Conservation (phyloP, 2,329 filamentous ascomycete species). For the Aspergillus flavus region DNA sequence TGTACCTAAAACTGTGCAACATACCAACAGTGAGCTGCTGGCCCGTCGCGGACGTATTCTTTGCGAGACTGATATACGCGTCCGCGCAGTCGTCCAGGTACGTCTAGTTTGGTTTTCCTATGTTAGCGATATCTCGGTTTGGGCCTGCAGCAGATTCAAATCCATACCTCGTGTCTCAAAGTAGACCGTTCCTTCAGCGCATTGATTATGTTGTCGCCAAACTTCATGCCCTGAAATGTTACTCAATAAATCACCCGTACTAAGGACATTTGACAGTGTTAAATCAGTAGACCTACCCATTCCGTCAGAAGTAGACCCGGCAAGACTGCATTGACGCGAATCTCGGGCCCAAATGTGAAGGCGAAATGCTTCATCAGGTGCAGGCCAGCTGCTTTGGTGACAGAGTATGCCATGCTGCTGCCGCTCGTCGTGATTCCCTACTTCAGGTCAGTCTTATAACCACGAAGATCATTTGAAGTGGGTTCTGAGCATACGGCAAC, state of each 20-base stretch:
- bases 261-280: neutral
- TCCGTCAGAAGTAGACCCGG: constrained; percentile 69
- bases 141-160: too few relatives aligned
- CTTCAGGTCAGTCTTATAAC: neutral
- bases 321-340: constrained; percentile 66
- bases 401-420: constrained; percentile 70
- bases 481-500: constrained; percentile 52
- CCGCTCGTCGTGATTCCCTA: constrained; percentile 55
- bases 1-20: too few relatives aligned
- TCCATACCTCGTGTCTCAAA: neutral
- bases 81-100: constrained; percentile 3
- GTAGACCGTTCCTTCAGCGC: neutral
- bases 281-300: constrained; percentile 52
- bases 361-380: constrained; percentile 69
- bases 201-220: neutral
- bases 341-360: constrained; percentile 62
- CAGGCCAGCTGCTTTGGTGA: constrained; percentile 75
- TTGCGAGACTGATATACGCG: neutral
- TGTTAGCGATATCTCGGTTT: neutral
- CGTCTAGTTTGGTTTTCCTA: neutral
- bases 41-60: constrained; percentile 1
- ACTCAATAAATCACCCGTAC: neutral
- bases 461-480: neutral
- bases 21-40: constrained; percentile 5
- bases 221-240: neutral